Conservation (phyloP, 176 grass and related monocot genomes). For the Bromus sterilis region DNA sequence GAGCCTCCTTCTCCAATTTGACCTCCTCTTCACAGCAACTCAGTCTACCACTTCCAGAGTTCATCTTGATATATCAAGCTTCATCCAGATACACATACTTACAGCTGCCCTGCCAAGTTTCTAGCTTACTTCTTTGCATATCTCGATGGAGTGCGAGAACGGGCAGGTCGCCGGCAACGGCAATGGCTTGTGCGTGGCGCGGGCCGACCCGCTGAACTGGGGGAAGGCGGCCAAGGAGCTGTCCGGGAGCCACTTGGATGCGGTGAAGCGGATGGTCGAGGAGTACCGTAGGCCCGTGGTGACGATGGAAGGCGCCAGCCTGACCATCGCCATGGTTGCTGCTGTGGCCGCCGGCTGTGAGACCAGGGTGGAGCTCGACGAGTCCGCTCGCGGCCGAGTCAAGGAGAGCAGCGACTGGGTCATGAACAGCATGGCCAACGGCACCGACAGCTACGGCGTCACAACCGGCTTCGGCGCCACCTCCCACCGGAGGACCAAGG, state of each 20-base stretch:
- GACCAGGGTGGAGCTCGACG: conserved; percentile 64
- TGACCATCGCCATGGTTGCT: too few species aligned
- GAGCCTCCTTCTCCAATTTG: too few species aligned
- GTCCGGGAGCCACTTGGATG: too few species aligned
- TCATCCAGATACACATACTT: background rate
- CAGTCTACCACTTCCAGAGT: too few species aligned
- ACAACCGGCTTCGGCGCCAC: conserved; percentile 91
- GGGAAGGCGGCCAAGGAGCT: too few species aligned
- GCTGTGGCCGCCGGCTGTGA: conserved; percentile 14
- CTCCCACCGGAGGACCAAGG: conserved; percentile 73
- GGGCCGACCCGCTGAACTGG: too few species aligned
- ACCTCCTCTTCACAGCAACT: too few species aligned
- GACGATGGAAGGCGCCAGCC: too few species aligned
- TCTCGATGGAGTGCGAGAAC: conserved; percentile 5
- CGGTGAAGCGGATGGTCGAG: too few species aligned
- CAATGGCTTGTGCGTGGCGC: too few species aligned
- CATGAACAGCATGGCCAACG: conserved; percentile 69
- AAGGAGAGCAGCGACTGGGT: conserved; percentile 82
- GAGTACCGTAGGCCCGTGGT: too few species aligned
- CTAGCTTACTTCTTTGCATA: background rate
- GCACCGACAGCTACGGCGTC: conserved; percentile 91
- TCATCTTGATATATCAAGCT: background rate
- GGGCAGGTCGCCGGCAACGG: too few species aligned
- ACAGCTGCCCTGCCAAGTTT: background rate
- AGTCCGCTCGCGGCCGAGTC: conserved; percentile 53